phyloP scores from a whole-genome alignment of 495 filamentous ascomycete species.

The Saxispiralis lemnorum region DNA sequence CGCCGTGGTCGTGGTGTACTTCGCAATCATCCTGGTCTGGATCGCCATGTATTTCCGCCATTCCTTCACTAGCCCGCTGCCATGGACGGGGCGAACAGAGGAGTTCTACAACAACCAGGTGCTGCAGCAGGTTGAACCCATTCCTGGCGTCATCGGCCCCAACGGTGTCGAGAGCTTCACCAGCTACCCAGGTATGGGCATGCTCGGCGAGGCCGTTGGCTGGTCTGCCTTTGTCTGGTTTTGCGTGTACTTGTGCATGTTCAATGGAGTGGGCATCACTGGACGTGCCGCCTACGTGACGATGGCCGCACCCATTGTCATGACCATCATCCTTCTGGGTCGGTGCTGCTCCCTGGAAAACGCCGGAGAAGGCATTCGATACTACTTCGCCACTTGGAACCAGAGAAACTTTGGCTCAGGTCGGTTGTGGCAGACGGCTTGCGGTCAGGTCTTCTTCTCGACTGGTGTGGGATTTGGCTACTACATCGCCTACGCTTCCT shows the following conservation, averaged over 20 bases:
- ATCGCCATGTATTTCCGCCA: not conserved
- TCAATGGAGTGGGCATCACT: not conserved
- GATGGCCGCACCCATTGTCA: not conserved
- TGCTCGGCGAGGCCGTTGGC: not conserved
- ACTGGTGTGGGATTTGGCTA: conserved; percentile 1
- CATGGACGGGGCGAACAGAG: not conserved
- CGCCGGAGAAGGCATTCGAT: not conserved
- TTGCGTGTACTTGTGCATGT: not conserved
- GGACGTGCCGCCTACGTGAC: not conserved
- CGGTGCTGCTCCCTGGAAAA: not conserved
- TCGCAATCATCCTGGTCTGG: conserved; percentile 1
- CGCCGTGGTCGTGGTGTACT: not conserved
- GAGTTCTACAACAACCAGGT: conserved; percentile 1
- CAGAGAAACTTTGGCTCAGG: not conserved
- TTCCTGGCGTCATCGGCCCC: not conserved
- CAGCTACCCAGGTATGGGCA: not conserved
- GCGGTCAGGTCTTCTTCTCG: not conserved
- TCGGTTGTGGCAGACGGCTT: not conserved
- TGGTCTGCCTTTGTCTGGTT: not conserved
- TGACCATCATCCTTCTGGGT: not conserved
- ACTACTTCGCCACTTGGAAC: not conserved
- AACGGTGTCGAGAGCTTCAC: not conserved
- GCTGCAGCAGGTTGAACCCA: not conserved
- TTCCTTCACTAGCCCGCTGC: not conserved
- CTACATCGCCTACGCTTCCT: not conserved